phyloP scores from a whole-genome alignment of 805 yeast genomes.

The Yarrowia osloensis region DNA sequence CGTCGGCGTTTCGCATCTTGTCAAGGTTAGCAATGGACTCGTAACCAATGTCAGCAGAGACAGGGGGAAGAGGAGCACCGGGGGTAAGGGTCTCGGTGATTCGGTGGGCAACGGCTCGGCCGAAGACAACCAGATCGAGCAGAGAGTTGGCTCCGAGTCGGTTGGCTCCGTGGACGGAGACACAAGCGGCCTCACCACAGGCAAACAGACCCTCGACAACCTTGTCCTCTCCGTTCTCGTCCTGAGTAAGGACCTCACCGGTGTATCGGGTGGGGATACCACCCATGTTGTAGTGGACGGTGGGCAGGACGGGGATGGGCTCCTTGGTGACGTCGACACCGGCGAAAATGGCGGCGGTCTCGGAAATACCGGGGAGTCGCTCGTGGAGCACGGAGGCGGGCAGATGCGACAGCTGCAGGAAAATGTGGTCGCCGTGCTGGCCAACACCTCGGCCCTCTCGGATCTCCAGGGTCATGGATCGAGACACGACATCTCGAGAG shows the following conservation, averaged over 20 bases:
- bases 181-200: constrained; percentile 99
- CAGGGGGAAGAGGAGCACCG: constrained; percentile 79
- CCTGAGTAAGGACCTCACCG: constrained; percentile 87
- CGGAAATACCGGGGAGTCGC: constrained; percentile 98
- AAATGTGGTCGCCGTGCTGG: constrained; percentile 92
- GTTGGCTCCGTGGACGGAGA: constrained; percentile 98
- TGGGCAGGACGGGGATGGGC: constrained; percentile 97
- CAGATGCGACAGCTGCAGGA: constrained; percentile 87
- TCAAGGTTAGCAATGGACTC: constrained; percentile 91
- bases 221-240: constrained; percentile 84
- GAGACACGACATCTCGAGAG: constrained; percentile 95
- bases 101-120: constrained; percentile 96
- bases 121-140: constrained; percentile 94
- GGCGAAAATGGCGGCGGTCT: constrained; percentile 96
- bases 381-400: constrained; percentile 90
- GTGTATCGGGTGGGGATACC: constrained; percentile 98
- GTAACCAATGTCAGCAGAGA: constrained; percentile 83
- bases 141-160: constrained; percentile 98
- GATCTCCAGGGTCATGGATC: constrained; percentile 98
- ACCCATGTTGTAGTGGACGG: constrained; percentile 99
- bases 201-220: constrained; percentile 92
- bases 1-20: constrained; percentile 79
- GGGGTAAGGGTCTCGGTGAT: constrained; percentile 83
- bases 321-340: constrained; percentile 99
- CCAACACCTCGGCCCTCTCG: constrained; percentile 99